phyloP scores from a whole-genome alignment of 208 protist species.

The Tritrichomonas foetus region DNA sequence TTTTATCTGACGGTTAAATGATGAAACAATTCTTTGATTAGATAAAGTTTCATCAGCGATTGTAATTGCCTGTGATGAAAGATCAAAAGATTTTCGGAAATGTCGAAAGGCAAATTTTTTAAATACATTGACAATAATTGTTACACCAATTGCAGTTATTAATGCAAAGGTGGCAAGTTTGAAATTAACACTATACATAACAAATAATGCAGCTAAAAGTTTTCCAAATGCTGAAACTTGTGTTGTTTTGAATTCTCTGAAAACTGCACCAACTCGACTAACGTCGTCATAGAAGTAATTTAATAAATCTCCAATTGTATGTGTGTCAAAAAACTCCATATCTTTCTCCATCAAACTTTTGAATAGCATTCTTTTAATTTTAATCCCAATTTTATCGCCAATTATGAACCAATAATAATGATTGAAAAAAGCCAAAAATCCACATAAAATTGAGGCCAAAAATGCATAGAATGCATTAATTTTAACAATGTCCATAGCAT shows the following conservation, averaged over 20 bases:
- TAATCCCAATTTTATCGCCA: not conserved
- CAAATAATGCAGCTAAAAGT: not conserved
- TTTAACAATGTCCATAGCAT: not conserved
- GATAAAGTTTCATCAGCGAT: not conserved
- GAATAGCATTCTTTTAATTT: not conserved
- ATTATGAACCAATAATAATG: not conserved
- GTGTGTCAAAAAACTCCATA: not conserved
- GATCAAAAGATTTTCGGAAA: not conserved
- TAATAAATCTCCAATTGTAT: not conserved
- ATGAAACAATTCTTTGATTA: not conserved
- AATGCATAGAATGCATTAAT: not conserved
- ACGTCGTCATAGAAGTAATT: not conserved
- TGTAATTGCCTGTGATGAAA: not conserved
- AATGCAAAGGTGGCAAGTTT: not conserved
- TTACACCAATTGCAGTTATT: not conserved
- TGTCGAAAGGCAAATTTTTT: not conserved
- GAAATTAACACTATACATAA: not conserved
- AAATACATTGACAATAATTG: not conserved
- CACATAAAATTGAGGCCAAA: not conserved
- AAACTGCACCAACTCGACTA: not conserved
- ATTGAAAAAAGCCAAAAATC: not conserved
- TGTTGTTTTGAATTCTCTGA: not conserved
- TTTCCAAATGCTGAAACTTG: not conserved
- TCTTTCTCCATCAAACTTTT: not conserved
- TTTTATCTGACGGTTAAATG: not conserved